phyloP scores from a whole-genome alignment of 805 yeast genomes.

The Cyberlindnera galapagoensis region DNA sequence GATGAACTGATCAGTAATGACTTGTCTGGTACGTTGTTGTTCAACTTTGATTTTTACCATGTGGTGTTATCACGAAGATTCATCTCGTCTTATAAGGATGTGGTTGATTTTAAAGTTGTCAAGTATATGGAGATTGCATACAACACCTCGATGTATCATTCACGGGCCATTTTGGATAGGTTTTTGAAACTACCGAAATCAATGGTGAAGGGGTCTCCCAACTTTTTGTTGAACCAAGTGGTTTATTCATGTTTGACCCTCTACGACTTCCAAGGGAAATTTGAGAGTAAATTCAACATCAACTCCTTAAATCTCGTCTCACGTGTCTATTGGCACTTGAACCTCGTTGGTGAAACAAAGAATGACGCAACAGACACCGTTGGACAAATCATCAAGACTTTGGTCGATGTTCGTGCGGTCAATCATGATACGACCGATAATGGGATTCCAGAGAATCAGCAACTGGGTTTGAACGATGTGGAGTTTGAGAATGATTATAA shows the following conservation, averaged over 20 bases:
- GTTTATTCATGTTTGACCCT: slow-evolving; percentile 49
- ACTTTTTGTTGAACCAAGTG: slow-evolving; percentile 42
- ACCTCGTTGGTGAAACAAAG: slow-evolving; percentile 47
- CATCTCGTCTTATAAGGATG: slow-evolving; percentile 24
- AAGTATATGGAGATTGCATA: slow-evolving; percentile 25
- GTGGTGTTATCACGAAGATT: slow-evolving; percentile 34
- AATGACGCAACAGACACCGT: slow-evolving; percentile 58
- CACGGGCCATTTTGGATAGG: slow-evolving; percentile 38
- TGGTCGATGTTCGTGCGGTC: slow-evolving; percentile 28
- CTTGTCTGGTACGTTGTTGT: slow-evolving; percentile 40
- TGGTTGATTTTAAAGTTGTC: slow-evolving; percentile 19
- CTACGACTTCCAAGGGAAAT: slow-evolving; percentile 38
- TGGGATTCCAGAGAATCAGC: neutral
- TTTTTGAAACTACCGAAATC: slow-evolving; percentile 39
- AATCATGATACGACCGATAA: slow-evolving; percentile 1
- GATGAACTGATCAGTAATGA: slow-evolving; percentile 38
- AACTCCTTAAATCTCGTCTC: slow-evolving; percentile 41
- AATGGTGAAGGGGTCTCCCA: slow-evolving; percentile 50
- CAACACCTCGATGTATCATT: slow-evolving; percentile 38
- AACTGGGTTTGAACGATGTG: slow-evolving; percentile 1
- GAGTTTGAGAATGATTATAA: slow-evolving; percentile 14
- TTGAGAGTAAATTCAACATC: slow-evolving; percentile 33
- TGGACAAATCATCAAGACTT: slow-evolving; percentile 44
- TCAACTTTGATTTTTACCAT: slow-evolving; percentile 43
- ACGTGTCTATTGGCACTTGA: slow-evolving; percentile 51